Base-by-base conservation (phyloP, 2,329 filamentous ascomycete species). In the Mycosphaerelloides madeirae region DNA sequence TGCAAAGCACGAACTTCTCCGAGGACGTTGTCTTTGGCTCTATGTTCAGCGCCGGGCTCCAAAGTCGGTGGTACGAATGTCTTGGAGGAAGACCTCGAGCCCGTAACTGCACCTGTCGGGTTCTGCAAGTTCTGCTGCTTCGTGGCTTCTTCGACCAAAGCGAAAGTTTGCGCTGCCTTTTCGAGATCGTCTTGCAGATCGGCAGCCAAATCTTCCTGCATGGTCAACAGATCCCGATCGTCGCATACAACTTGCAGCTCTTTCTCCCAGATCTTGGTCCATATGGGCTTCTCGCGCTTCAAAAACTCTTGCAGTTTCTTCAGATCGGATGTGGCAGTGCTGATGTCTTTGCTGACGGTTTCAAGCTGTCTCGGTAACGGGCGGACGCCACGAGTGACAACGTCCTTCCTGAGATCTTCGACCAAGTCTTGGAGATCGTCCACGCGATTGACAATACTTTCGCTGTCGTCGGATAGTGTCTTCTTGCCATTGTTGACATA, bases 211-310 rank as follows among this genome's bases (percentile, higher is more conserved):
- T 97, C 93, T 71, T 98, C 93, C 74, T 95, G 91, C 75, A 97
- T 85, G 38, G 89, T 93, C 56, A 98, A 79, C 67, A 96, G 83
- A 62, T 97, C 91, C 55, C 90, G 83, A 61, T 96, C 93, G 64
- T 95, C 89, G 69, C 93, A 97, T 2, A 98, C 91, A 41, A 91
- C 84, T 66, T 97, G 88, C 35, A 98, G 75, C 66, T 97, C 90
- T 69, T 94, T 90, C 77, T 97, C 91, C 93, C 93, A 98, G 53
- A 97, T 95, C 79, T 96, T 96, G 43, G 89, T 96, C 91, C 93
- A 98, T 46, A 96, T 76, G 0, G 93, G 93, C 67, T 95, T 95
- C 76, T 98, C 93, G 36, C 81, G 80, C 58, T 83, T 84, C 70
- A 98, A 79, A 72, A 86, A 95, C 13, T 95, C 90, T 63, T 95